Percentiles rank a stretch among this genome's conserved stretches.
Evolutionary conservation across 1,284 basidiomycete species (phyloP).

Genomic region (Puccinia polysora): DNA sequence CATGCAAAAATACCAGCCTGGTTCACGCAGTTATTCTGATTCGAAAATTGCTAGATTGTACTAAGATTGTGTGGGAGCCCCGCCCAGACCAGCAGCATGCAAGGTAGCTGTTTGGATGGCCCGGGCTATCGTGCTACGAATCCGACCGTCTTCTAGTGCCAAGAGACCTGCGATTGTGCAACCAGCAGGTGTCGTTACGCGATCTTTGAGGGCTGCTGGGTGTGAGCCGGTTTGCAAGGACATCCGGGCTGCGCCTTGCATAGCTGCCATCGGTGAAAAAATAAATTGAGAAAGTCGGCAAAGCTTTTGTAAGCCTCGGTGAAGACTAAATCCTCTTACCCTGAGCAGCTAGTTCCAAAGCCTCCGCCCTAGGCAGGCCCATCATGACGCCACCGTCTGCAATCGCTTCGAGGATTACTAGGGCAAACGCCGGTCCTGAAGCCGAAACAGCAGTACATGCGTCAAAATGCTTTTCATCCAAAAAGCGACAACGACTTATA

Average conservation of each 20-base stretch:
- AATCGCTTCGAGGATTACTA: slow-evolving; percentile 96
- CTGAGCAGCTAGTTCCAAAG: slow-evolving; percentile 90
- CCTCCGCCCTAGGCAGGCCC: slow-evolving; percentile 90
- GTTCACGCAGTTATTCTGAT: too few species aligned
- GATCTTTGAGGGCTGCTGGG: slow-evolving; percentile 94
- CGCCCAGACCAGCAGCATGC: slow-evolving; percentile 73
- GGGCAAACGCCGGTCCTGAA: slow-evolving; percentile 93
- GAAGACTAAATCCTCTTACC: slow-evolving; percentile 70
- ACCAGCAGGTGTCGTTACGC: slow-evolving; percentile 95
- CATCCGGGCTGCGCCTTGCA: slow-evolving; percentile 97
- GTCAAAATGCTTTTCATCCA: slow-evolving; percentile 97
- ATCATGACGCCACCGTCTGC: slow-evolving; percentile 99
- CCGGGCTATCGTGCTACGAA: slow-evolving; percentile 90
- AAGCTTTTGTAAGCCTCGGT: background rate
- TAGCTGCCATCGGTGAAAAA: slow-evolving; percentile 67
- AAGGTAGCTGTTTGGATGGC: slow-evolving; percentile 91
- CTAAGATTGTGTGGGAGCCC: slow-evolving; percentile 53
- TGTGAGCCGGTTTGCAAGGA: slow-evolving; percentile 78
- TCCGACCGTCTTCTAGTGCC: slow-evolving; percentile 86
- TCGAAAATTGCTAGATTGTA: too few species aligned
- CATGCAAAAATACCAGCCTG: too few species aligned
- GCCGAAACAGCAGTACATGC: slow-evolving; percentile 95
- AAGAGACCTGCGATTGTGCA: slow-evolving; percentile 96
- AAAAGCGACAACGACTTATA: slow-evolving; percentile 84
- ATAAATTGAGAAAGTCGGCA: slow-evolving; percentile 4